Evolutionary conservation across 495 filamentous ascomycete species (phyloP), one percentile per base, ranked within the genome.

Genomic region (Sordaria brevicollis): DNA sequence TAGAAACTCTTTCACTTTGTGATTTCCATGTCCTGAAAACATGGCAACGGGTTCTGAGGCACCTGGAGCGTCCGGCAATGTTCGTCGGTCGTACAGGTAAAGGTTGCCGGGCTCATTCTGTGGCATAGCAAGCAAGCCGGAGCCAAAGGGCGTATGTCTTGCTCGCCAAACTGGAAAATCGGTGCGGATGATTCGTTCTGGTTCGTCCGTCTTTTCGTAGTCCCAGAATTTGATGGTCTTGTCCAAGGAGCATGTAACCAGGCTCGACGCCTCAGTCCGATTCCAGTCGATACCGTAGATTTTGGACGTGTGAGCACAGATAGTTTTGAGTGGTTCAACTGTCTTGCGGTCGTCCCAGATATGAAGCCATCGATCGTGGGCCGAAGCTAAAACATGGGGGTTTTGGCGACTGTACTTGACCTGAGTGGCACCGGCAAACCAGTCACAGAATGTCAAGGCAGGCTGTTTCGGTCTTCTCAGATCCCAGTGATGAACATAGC

Each of bases 231-330:
- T 97, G 78, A 98, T 92, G 9, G 91, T 96, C 75, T 90, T 92
- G 76, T 98, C 94, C 66, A 97, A 79, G 3, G 94, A 95, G 78
- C 94, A 97, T 10, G 94, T 98, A 5, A 91, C 87, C 34, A 98
- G 77, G 35, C 87, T 88, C 9, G 87, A 88, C 7, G 88, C 75
- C 38, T 89, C 83, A 0, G 90, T 89, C 71, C 94, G 86, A 76
- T 95, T 93, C 94, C 94, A 98, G 79, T 97, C 94, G 25, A 98
- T 84, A 13, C 94, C 94, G 78, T 97, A 97, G 43, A 98, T 97
- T 77, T 97, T 97, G 11, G 93, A 96, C n/a, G 88, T 88, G 76
- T 98, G 94, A 0, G 94, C 94, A 74, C 89, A 86, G 62, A 97
- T 95, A 39, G 92, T 93, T 37, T 88, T 87, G 35, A 98, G 79